Percentiles rank a stretch among this genome's conserved stretches.
phyloP scores from a whole-genome alignment of 768 basidiomycete species.

The Trametes elegans region DNA sequence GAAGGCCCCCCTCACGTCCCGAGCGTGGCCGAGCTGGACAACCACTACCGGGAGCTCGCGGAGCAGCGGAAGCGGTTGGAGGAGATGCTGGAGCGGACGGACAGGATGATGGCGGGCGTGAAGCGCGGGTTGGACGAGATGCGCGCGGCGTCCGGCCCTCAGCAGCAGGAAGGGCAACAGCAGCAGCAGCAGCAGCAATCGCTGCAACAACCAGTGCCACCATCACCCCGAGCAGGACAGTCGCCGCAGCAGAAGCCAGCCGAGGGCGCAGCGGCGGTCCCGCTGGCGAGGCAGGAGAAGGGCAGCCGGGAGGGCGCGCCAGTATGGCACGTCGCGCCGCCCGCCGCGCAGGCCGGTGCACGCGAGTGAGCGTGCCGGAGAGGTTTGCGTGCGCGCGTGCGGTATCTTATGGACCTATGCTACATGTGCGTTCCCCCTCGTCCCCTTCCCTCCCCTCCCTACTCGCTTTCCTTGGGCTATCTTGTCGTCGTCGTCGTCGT shows the following conservation, averaged over 20 bases:
- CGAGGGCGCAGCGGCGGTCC: slow-evolving; percentile 22
- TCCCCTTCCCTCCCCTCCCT: background rate
- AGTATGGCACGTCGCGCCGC: slow-evolving; percentile 33
- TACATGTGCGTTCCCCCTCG: slow-evolving; percentile 1
- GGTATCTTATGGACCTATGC: slow-evolving; percentile 4
- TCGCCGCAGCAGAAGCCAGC: slow-evolving; percentile 7
- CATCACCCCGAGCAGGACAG: background rate
- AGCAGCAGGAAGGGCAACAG: background rate
- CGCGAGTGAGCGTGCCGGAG: slow-evolving; percentile 20
- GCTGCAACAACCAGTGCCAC: too few relatives aligned
- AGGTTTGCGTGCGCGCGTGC: background rate
- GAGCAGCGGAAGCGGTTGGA: slow-evolving; percentile 64
- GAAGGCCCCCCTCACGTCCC: slow-evolving; percentile 33
- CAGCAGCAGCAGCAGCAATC: slow-evolving; percentile 5
- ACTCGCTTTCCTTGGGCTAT: background rate
- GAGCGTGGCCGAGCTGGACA: slow-evolving; percentile 61
- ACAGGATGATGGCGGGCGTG: slow-evolving; percentile 67
- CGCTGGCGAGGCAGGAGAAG: slow-evolving; percentile 26
- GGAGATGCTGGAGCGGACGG: slow-evolving; percentile 75
- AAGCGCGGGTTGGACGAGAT: slow-evolving; percentile 78
- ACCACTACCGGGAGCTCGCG: slow-evolving; percentile 64
- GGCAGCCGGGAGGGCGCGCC: slow-evolving; percentile 27
- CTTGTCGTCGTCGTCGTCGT: background rate
- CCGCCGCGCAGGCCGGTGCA: slow-evolving; percentile 15
- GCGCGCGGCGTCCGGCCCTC: slow-evolving; percentile 34